Evolutionary conservation across 805 yeast genomes (phyloP), one percentile per base, ranked within the genome.

Genomic region (Saturnispora zaruensis): DNA sequence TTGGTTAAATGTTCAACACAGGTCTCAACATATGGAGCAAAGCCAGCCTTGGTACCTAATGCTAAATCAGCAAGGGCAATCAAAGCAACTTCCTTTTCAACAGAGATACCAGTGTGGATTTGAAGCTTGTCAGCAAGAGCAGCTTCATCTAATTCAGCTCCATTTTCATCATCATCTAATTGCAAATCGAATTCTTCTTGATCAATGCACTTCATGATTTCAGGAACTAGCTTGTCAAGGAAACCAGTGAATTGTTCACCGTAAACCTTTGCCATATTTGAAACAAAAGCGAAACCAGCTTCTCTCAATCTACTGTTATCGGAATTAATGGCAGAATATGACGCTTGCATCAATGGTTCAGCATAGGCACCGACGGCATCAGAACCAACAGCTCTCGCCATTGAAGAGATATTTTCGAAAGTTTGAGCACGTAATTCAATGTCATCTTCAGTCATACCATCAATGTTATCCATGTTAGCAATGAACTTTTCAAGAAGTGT

Each of bases 341-440:
- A 90, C 53, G 96, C 87, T 64, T 86, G 85, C 58, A 89, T 87
- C 65, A 90, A 76, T 24, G 96, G 91, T 63, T 82, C 82, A 46
- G 96, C 96, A 65, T 78, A 88, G 42, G 85, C 80, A 40, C 87
- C 79, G 71, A 93, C 93, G 0, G 88, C 74, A 59, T 84, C 91
- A 49, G 93, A 84, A 55, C 97, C 96, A 52, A 93, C 97, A 50
- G 99, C 97, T 67, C 90, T 80, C 50, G 96, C 97, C 85, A 93
- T 82, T 14, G 96, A 84, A 42, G 96, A 86, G 57, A 93, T 79
- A 62, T 93, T 85, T 73, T 93, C 99, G 58, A 93, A 83, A 48
- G 97, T 87, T 65, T 82, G 77, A 33, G 96, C 96, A 67, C 95
- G 81, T 60, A 93, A 79, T 70, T 89, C 96, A 56, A 87, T 81